Base-by-base conservation (phyloP, 495 filamentous ascomycete species). In the Rostrohypoxylon terebratum region DNA sequence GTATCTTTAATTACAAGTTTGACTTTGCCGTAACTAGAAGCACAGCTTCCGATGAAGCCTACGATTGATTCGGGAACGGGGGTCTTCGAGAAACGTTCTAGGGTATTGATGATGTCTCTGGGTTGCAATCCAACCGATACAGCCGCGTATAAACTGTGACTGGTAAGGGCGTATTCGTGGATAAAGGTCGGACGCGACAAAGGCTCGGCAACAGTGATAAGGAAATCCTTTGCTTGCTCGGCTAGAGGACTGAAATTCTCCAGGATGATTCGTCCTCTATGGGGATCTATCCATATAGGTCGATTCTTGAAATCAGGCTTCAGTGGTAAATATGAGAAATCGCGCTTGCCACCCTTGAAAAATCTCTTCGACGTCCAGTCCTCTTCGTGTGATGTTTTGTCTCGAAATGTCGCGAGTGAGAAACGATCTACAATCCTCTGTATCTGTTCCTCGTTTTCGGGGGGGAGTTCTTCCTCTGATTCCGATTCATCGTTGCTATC, bases 1-100 rank as follows among this genome's bases (percentile, higher is more conserved):
- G 95, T 98, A 75, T 97, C 90, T 78, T 97, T 97, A 65, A 98
- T 81, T 21, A 98, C 96, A 40, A 98, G 87, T 81, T 97, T 96
- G 40, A 97, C 93, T 79, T 98, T 98, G 42, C 96, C 96, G 78
- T 94, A 98, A 21, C 92, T 94, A 63, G 91, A 89, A 6, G 94
- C 97, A 75, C 92, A 94, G 42, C 90, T 88, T 66, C 89, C 84
- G 74, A 99, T 96, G 77, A 93, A 97, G 13, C 85, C 81, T 63
- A 87, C 87, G 54, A 98, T 93, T n/a, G 87, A 85, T 0, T 90
- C 86, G 0, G 95, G 93, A 7, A 98, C 82, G 5, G 91, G 86
- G 0, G 91, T 95, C 81, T 98, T 98, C 13, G 93, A 92, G 66
- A 98, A 87, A 40, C 91, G 87, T 59, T 97, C 93, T 33, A 99